A percentile compares a stretch with the other conserved stretches of the same genome.
These are phyloP conservation scores for Aspergillus neoniger DNA, from an alignment of 2,329 filamentous ascomycete genomes.

Conservation along the genomic window DNA sequence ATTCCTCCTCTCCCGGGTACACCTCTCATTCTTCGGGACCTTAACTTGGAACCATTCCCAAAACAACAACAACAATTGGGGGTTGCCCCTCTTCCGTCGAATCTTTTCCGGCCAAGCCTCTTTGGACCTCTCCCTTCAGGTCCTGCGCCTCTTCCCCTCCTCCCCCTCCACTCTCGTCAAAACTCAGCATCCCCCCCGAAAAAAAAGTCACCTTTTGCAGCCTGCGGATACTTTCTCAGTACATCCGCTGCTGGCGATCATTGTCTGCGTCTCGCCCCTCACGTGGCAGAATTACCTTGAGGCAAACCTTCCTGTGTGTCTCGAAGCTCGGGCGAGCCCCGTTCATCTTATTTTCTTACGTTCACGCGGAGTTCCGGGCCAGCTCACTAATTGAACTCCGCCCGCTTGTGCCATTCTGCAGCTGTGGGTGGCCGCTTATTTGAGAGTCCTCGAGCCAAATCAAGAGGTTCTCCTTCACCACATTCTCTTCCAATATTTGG, in stretches of 20 bases:
- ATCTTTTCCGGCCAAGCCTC: constrained; percentile 35
- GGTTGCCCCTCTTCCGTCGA: constrained; percentile 22
- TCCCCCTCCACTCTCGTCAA: constrained; percentile 3
- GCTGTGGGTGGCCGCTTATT: constrained; percentile 23
- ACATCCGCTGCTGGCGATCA: constrained; percentile 17
- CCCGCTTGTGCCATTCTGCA: constrained; percentile 19
- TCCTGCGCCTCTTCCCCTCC: constrained; percentile 13
- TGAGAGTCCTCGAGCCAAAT: constrained; percentile 18
- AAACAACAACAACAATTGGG: constrained; percentile 2
- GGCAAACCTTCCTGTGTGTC: constrained; percentile 14
- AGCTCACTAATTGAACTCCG: constrained; percentile 17
- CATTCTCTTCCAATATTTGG: constrained; percentile 4
- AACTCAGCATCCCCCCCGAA: constrained; percentile 12
- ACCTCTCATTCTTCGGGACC: neutral
- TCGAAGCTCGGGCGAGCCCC: constrained; percentile 12
- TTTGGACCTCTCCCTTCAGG: constrained; percentile 14
- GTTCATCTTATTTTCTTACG: constrained; percentile 5
- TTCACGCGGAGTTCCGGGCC: constrained; percentile 13
- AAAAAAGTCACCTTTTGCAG: constrained; percentile 12
- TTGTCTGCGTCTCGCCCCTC: constrained; percentile 15
- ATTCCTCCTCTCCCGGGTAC: neutral
- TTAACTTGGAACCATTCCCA: neutral
- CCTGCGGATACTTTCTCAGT: constrained; percentile 13
- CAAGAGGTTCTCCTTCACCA: neutral
- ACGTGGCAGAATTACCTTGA: constrained; percentile 21